Percentiles rank a stretch among this genome's conserved stretches.
Evolutionary conservation across 805 yeast genomes (phyloP).

Genomic region (Torulaspora franciscae): DNA sequence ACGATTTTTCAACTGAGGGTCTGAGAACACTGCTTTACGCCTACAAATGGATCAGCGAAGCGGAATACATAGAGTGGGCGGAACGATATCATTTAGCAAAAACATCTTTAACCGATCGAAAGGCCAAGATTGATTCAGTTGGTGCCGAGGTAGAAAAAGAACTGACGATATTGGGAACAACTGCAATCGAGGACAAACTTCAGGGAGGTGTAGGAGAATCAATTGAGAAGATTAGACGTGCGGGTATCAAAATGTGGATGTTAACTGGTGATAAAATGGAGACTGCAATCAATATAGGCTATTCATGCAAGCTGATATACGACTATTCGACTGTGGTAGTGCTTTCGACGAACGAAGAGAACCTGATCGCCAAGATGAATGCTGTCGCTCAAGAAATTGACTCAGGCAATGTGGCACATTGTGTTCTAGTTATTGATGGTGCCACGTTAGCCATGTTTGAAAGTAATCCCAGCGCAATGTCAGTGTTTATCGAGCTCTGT

Average conservation of each 20-base stretch:
- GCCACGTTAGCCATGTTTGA: conserved; percentile 72
- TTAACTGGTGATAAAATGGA: conserved; percentile 96
- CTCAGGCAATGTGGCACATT: conserved; percentile 78
- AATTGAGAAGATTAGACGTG: conserved; percentile 83
- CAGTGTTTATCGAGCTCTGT: conserved; percentile 78
- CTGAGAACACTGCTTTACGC: conserved; percentile 83
- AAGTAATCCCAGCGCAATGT: conserved; percentile 61
- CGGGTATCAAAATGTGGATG: conserved; percentile 97
- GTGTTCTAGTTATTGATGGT: conserved; percentile 95
- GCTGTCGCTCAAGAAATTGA: conserved; percentile 72
- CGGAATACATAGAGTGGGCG: conserved; percentile 64
- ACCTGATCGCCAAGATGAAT: conserved; percentile 60
- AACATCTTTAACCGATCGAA: conserved; percentile 65
- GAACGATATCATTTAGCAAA: conserved; percentile 67
- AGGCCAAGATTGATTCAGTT: conserved; percentile 57
- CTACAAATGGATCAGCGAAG: conserved; percentile 60
- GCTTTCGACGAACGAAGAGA: conserved; percentile 52
- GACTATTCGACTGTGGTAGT: conserved; percentile 87
- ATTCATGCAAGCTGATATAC: conserved; percentile 86
- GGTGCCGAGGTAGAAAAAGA: conserved; percentile 69
- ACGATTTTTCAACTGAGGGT: conserved; percentile 93
- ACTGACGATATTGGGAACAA: conserved; percentile 78
- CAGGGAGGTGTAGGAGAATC: conserved; percentile 97
- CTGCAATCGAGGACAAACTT: conserved; percentile 94
- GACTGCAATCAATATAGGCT: conserved; percentile 95